phyloP scores from a whole-genome alignment of 2,329 filamentous ascomycete species.

The Dactylellina drechsleri region DNA sequence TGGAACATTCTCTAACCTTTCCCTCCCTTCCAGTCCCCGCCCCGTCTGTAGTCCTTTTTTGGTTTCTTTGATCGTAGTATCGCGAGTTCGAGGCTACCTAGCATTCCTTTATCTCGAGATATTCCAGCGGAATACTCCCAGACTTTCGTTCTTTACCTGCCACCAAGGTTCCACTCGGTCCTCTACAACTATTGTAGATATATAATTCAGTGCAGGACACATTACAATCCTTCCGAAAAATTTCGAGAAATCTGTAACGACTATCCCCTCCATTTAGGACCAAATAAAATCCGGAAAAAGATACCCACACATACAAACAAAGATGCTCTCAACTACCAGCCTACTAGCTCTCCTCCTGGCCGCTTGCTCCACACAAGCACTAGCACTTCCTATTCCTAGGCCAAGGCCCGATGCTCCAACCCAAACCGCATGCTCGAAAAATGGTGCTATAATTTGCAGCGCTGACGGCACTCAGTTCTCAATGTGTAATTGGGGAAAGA shows the following conservation, averaged over 20 bases:
- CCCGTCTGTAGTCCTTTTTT: constrained; percentile 5
- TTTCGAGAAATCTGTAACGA: constrained; percentile 4
- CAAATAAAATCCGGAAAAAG: background rate
- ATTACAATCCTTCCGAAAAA: constrained; percentile 27
- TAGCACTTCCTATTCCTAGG: constrained; percentile 36
- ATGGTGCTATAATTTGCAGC: constrained; percentile 41
- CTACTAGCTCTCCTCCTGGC: constrained; percentile 23
- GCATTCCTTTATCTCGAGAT: constrained; percentile 46
- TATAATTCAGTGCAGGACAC: constrained; percentile 47
- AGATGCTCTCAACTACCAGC: constrained; percentile 31
- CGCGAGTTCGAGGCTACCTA: constrained; percentile 46
- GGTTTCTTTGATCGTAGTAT: constrained; percentile 40
- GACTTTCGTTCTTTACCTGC: constrained; percentile 22
- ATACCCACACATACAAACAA: constrained; percentile 17
- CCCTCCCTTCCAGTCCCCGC: constrained; percentile 21
- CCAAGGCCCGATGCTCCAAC: constrained; percentile 22
- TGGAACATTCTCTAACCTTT: constrained; percentile 48
- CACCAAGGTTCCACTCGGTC: constrained; percentile 13
- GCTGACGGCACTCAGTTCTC: constrained; percentile 36
- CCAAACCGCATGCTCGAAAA: constrained; percentile 28
- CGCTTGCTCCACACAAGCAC: constrained; percentile 22
- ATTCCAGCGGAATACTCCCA: constrained; percentile 33
- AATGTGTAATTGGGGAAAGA: constrained; percentile 40
- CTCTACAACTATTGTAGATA: constrained; percentile 14
- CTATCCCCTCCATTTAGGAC: background rate